Evolutionary conservation across 2,329 filamentous ascomycete genomes (phyloP).

Genomic region (Fusarium secorum): DNA sequence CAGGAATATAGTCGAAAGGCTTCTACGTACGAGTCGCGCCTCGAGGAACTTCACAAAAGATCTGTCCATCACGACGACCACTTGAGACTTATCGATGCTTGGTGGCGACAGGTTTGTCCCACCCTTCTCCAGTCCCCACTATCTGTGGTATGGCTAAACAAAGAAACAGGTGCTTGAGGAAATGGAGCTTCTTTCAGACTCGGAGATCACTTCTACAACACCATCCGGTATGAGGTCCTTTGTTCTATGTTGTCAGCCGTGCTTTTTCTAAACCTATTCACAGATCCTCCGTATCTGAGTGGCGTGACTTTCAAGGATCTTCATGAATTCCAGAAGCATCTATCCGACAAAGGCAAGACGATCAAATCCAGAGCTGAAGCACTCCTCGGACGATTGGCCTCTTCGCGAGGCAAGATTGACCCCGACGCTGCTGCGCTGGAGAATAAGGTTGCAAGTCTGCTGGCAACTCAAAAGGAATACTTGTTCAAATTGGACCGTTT

Average conservation of each 20-base stretch:
- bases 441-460: conserved; percentile 73
- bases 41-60: conserved; percentile 81
- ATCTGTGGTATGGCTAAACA: conserved; percentile 17
- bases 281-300: conserved; percentile 65
- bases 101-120: conserved; percentile 85
- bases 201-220: conserved; percentile 45
- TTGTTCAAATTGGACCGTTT: conserved; percentile 78
- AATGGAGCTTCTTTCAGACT: conserved; percentile 65
- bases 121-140: not conserved
- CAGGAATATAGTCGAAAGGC: conserved; percentile 96
- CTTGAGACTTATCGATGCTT: conserved; percentile 86
- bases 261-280: conserved; percentile 41
- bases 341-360: conserved; percentile 76
- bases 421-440: conserved; percentile 79
- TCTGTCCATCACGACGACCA: conserved; percentile 90
- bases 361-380: conserved; percentile 78
- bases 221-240: conserved; percentile 38
- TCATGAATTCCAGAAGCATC: conserved; percentile 80
- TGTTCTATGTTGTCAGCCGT: not conserved
- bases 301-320: conserved; percentile 68
- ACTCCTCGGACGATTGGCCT: conserved; percentile 67
- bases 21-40: conserved; percentile 77
- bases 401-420: conserved; percentile 61
- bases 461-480: conserved; percentile 84
- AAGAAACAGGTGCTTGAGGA: conserved; percentile 66